phyloP scores from a whole-genome alignment of 345 rosid species.

The Eucalyptus paniculata region DNA sequence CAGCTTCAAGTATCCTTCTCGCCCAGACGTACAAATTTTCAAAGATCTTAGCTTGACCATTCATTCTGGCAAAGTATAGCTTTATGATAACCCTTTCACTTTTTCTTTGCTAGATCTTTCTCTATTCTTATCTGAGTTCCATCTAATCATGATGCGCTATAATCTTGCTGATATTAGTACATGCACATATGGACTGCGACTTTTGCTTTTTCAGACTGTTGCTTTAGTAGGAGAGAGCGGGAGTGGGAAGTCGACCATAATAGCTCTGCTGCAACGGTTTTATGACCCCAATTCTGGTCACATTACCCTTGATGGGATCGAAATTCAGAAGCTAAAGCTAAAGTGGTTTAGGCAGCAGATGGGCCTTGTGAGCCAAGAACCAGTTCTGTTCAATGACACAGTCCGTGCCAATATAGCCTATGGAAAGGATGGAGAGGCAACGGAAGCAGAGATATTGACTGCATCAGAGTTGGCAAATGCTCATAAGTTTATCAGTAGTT shows the following conservation, averaged over 20 bases:
- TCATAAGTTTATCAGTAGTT: constrained; percentile 12
- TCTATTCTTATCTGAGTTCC: background rate
- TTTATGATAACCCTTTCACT: too few species aligned
- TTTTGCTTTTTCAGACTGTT: constrained; percentile 3
- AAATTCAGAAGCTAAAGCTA: constrained; percentile 8
- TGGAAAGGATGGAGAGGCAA: constrained; percentile 14
- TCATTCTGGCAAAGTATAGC: constrained; percentile 12
- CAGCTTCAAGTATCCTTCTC: constrained; percentile 61
- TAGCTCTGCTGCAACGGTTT: constrained; percentile 18
- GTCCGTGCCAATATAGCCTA: constrained; percentile 22
- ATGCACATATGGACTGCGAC: background rate
- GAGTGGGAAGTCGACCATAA: constrained; percentile 19
- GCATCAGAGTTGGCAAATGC: constrained; percentile 24
- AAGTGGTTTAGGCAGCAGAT: constrained; percentile 24
- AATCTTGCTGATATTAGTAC: background rate
- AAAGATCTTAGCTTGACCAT: constrained; percentile 32
- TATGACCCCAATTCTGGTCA: constrained; percentile 22
- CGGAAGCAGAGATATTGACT: constrained; percentile 10
- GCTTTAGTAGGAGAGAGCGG: constrained; percentile 37
- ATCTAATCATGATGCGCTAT: background rate
- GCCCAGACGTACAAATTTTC: constrained; percentile 66
- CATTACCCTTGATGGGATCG: constrained; percentile 18
- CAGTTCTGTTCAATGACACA: constrained; percentile 11
- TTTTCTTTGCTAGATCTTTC: background rate
- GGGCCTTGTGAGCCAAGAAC: constrained; percentile 27